phyloP scores from a whole-genome alignment of 1,284 basidiomycete genomes.

The Austroboletus olivaceoglutinosus region DNA sequence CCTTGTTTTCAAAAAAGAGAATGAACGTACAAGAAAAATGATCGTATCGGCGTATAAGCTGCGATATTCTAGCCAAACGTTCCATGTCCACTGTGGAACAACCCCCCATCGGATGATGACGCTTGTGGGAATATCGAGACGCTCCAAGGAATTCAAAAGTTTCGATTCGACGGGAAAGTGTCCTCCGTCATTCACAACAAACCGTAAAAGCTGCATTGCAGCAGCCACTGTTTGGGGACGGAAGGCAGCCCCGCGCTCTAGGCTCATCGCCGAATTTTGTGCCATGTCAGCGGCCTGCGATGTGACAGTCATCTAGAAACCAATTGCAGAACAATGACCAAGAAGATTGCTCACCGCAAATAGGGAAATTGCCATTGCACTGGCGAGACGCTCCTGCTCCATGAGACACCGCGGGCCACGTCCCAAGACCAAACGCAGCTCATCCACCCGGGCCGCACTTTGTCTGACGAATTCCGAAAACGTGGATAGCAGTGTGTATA shows the following conservation, averaged over 20 bases:
- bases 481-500: conserved; percentile 14
- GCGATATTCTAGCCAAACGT: conserved; percentile 55
- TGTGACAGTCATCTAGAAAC: background rate
- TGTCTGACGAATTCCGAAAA: conserved; percentile 25
- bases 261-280: background rate
- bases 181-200: conserved; percentile 35
- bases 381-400: conserved; percentile 42
- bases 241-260: conserved; percentile 20
- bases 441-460: conserved; percentile 14
- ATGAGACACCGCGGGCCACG: conserved; percentile 11
- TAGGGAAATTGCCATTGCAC: conserved; percentile 54
- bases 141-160: conserved; percentile 25
- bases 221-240: conserved; percentile 48
- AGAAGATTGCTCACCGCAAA: conserved; percentile 45
- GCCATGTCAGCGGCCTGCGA: conserved; percentile 23
- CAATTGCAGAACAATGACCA: background rate
- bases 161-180: conserved; percentile 9
- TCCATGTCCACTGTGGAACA: conserved; percentile 61
- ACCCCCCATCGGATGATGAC: conserved; percentile 55
- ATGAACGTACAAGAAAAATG: conserved; percentile 45
- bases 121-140: conserved; percentile 44
- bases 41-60: conserved; percentile 48
- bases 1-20: background rate
- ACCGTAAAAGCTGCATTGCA: conserved; percentile 46
- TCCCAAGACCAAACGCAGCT: conserved; percentile 5